phyloP scores from a whole-genome alignment of 331 rosid species.

The Cydonia oblonga region DNA sequence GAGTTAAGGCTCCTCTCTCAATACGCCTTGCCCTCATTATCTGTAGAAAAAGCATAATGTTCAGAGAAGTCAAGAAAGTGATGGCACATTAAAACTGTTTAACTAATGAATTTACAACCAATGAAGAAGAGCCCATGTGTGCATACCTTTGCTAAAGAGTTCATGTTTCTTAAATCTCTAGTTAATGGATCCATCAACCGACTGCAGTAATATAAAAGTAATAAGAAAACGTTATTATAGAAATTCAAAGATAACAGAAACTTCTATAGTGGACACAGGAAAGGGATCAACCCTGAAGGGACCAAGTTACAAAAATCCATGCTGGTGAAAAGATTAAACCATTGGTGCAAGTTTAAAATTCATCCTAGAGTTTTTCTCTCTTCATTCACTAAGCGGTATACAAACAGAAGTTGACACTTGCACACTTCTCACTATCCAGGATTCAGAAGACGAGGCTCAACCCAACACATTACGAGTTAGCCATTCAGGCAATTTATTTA shows the following conservation, averaged over 20 bases:
- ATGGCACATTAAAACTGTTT: slow-evolving; percentile 1
- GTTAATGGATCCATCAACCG: slow-evolving; percentile 88
- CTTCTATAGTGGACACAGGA: not conserved
- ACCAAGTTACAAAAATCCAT: not conserved
- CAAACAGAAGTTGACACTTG: not conserved
- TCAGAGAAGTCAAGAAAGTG: slow-evolving; percentile 12
- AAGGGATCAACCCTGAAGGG: not conserved
- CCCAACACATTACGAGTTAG: not conserved
- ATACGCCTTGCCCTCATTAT: slow-evolving; percentile 86
- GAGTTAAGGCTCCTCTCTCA: slow-evolving; percentile 93
- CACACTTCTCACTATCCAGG: not conserved
- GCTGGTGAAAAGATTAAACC: not conserved
- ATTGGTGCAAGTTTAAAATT: not conserved
- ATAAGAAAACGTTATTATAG: slow-evolving; percentile 6
- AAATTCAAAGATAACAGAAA: not conserved
- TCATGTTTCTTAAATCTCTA: slow-evolving; percentile 84
- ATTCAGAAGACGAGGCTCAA: not conserved
- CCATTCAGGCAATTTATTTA: not conserved
- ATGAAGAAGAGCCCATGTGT: slow-evolving; percentile 7
- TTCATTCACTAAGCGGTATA: not conserved
- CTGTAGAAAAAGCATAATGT: slow-evolving; percentile 32
- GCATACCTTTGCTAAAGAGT: slow-evolving; percentile 81
- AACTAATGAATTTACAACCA: not conserved
- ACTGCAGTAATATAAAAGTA: slow-evolving; percentile 33
- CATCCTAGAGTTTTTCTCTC: not conserved